Percentiles rank a stretch among this genome's conserved stretches.
Evolutionary conservation across 306 rosid species (phyloP).

Genomic region (Pyrus betulifolia): DNA sequence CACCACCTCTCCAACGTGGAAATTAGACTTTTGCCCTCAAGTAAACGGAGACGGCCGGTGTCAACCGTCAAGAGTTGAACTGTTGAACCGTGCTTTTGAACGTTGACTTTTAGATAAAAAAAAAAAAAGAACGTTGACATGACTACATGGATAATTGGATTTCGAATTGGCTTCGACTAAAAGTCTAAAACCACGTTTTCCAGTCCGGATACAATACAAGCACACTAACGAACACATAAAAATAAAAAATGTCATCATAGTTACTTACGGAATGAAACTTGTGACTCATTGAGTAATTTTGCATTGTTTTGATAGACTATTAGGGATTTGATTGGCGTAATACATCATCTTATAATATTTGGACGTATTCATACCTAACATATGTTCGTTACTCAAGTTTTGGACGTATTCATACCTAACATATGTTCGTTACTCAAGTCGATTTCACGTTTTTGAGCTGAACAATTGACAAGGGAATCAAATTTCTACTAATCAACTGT

Average conservation of each 20-base stretch:
- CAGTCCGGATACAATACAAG: background rate
- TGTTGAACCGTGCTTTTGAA: background rate
- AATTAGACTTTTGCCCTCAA: background rate
- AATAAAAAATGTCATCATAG: background rate
- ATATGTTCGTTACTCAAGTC: too few relatives aligned
- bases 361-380: too few relatives aligned
- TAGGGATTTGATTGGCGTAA: fast-evolving
- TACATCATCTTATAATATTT: too few relatives aligned
- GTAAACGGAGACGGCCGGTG: background rate
- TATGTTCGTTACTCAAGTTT: too few relatives aligned
- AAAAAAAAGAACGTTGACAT: background rate
- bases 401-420: too few relatives aligned
- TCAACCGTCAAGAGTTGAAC: background rate
- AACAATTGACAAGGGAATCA: too few relatives aligned
- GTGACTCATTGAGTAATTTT: too few relatives aligned
- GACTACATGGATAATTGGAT: background rate
- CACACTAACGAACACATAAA: background rate
- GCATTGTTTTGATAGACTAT: too few relatives aligned
- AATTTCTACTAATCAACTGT: background rate
- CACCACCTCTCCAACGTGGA: background rate
- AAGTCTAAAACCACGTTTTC: background rate
- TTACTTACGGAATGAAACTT: background rate
- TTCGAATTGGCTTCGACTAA: background rate
- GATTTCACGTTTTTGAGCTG: background rate
- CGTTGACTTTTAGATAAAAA: background rate